phyloP scores from a whole-genome alignment of 495 filamentous ascomycete species.

The Usnea hakonensis region DNA sequence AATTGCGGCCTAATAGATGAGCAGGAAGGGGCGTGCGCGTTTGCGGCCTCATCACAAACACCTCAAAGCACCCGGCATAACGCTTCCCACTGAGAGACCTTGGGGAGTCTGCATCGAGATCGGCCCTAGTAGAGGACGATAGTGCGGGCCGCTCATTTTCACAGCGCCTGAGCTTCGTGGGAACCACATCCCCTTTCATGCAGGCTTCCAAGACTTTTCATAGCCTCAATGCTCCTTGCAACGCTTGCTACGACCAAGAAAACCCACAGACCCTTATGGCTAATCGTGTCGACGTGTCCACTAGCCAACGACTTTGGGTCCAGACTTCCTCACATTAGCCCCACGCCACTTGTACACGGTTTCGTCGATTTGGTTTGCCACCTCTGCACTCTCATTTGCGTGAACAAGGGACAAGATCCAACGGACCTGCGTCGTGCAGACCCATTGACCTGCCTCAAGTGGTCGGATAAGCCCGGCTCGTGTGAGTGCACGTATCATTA shows the following conservation, averaged over 20 bases:
- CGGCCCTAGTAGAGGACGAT: background rate
- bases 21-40: background rate
- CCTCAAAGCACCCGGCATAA: background rate
- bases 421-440: conserved; percentile 18
- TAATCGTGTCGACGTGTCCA: background rate
- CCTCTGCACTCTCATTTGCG: conserved; percentile 24
- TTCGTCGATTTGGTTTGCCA: conserved; percentile 23
- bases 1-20: too few species aligned
- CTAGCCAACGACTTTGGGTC: background rate
- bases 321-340: background rate
- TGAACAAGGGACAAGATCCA: conserved; percentile 24
- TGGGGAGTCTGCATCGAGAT: background rate
- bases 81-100: background rate
- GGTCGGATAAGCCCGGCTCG: conserved; percentile 24
- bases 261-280: background rate
- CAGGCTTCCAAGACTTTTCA: background rate
- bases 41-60: background rate
- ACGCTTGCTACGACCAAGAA: background rate
- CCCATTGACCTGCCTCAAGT: conserved; percentile 19
- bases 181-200: background rate
- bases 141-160: background rate
- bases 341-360: conserved; percentile 22
- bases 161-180: background rate
- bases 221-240: background rate
- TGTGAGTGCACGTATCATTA: conserved; percentile 24